Evolutionary conservation across 139 green algal species (phyloP).

Genomic region (Spirogloea muscicola): DNA sequence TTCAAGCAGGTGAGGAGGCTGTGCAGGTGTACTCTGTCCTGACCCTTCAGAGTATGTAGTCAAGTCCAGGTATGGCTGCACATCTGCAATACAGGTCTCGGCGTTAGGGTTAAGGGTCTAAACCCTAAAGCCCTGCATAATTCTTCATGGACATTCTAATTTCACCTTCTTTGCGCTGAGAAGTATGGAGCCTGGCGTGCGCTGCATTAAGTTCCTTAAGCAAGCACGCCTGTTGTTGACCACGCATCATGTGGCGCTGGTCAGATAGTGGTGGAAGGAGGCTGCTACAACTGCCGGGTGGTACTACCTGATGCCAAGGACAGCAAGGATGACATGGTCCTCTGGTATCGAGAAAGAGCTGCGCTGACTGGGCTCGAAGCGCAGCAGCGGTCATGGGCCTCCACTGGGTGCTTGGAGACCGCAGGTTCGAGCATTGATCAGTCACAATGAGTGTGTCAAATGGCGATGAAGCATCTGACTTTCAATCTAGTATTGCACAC

Average conservation of each 20-base stretch:
- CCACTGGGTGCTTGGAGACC: constrained; percentile 36
- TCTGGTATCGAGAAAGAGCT: constrained; percentile 42
- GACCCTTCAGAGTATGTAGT: neutral
- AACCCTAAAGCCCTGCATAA: neutral
- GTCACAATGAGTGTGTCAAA: too few species aligned
- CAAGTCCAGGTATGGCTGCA: neutral
- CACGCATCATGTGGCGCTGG: too few species aligned
- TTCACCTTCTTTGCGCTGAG: neutral
- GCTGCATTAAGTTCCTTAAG: constrained; percentile 5
- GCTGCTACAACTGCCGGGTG: constrained; percentile 38
- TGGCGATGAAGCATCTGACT: too few species aligned
- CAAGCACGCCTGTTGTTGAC: too few species aligned
- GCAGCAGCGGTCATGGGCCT: constrained; percentile 43
- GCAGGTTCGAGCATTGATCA: too few species aligned
- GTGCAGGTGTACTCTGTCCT: neutral
- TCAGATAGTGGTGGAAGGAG: constrained; percentile 35
- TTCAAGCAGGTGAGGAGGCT: constrained; percentile 39
- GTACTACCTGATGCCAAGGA: constrained; percentile 41
- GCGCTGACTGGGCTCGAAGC: constrained; percentile 23
- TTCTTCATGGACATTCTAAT: neutral
- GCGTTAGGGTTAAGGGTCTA: neutral
- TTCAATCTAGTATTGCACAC: neutral
- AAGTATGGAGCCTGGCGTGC: neutral
- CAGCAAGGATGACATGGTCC: constrained; percentile 32
- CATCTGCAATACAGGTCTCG: neutral